These are phyloP conservation scores for Calonectria pseudoreteaudii DNA, from an alignment of 2,329 filamentous ascomycete genomes.

Conservation along the genomic window DNA sequence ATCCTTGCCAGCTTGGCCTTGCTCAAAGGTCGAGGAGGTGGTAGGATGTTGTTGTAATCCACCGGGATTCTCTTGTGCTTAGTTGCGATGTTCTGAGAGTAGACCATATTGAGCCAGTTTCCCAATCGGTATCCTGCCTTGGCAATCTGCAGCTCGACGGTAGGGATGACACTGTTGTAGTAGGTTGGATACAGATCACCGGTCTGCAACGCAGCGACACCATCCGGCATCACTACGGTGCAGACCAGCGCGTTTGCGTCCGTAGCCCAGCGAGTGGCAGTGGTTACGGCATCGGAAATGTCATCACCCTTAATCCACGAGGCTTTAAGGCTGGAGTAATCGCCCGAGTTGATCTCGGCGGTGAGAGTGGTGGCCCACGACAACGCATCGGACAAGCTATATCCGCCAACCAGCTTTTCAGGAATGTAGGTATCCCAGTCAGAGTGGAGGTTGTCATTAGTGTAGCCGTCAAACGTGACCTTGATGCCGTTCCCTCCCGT, in stretches of 20 bases:
- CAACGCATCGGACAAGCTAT: conserved; percentile 49
- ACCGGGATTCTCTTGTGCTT: not conserved
- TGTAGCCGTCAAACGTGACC: conserved; percentile 63
- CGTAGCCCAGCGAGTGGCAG: conserved; percentile 53
- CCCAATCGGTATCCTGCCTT: conserved; percentile 54
- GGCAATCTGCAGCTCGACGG: conserved; percentile 57
- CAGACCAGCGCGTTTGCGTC: conserved; percentile 58
- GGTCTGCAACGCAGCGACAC: conserved; percentile 51
- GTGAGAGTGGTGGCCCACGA: conserved; percentile 52
- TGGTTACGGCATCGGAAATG: conserved; percentile 45
- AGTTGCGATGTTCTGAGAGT: not conserved
- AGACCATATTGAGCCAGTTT: conserved; percentile 7
- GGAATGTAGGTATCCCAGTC: conserved; percentile 72
- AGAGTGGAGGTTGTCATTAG: conserved; percentile 67
- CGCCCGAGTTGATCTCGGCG: conserved; percentile 51
- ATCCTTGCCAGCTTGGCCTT: conserved; percentile 4
- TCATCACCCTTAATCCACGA: conserved; percentile 52
- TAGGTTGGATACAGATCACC: conserved; percentile 55
- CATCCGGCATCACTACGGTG: conserved; percentile 55
- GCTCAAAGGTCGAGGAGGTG: not conserved
- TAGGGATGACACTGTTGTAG: conserved; percentile 52
- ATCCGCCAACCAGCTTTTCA: conserved; percentile 55
- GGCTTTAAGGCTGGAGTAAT: conserved; percentile 48
- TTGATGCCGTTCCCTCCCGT: conserved; percentile 65
- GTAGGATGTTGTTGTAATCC: not conserved